Conservation (phyloP, 2,329 filamentous ascomycete species). For the Didymella pinodella region DNA sequence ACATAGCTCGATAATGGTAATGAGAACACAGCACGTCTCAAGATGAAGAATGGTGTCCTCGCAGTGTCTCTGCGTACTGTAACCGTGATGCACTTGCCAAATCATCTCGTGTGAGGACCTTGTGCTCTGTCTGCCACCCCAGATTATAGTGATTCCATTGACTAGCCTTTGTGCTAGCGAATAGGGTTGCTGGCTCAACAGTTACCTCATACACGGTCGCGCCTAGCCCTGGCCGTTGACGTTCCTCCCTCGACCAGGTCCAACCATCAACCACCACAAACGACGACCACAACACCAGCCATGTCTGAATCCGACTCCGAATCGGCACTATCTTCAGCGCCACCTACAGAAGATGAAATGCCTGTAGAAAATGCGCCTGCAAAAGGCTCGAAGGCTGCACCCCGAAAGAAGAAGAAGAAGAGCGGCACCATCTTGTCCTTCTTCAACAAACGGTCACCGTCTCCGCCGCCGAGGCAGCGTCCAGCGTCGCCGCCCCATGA, state of each 20-base stretch:
- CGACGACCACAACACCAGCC: conserved; percentile 41
- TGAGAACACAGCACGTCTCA: not conserved
- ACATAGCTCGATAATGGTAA: not conserved
- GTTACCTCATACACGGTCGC: conserved; percentile 41
- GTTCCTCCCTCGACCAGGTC: conserved; percentile 28
- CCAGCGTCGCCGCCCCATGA: conserved; percentile 90
- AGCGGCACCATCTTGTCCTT: conserved; percentile 48
- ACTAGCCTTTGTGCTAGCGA: conserved; percentile 40
- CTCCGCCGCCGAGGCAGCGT: conserved; percentile 71
- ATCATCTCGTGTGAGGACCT: too few species aligned
- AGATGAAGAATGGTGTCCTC: not conserved
- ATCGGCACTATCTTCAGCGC: conserved; percentile 64
- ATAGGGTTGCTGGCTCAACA: conserved; percentile 27
- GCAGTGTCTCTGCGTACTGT: not conserved
- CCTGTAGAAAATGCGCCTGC: conserved; percentile 35
- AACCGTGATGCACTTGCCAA: not conserved
- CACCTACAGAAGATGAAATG: conserved; percentile 66
- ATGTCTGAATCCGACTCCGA: conserved; percentile 67
- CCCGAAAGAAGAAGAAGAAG: conserved; percentile 44
- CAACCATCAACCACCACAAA: conserved; percentile 31
- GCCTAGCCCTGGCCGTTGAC: conserved; percentile 37
- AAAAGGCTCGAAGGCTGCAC: conserved; percentile 35
- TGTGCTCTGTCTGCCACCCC: conserved; percentile 12
- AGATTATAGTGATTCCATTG: conserved; percentile 26
- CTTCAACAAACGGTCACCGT: conserved; percentile 52